Evolutionary conservation across 23 red algal species (phyloP).

Genomic region (Gracilaria domingensis): DNA sequence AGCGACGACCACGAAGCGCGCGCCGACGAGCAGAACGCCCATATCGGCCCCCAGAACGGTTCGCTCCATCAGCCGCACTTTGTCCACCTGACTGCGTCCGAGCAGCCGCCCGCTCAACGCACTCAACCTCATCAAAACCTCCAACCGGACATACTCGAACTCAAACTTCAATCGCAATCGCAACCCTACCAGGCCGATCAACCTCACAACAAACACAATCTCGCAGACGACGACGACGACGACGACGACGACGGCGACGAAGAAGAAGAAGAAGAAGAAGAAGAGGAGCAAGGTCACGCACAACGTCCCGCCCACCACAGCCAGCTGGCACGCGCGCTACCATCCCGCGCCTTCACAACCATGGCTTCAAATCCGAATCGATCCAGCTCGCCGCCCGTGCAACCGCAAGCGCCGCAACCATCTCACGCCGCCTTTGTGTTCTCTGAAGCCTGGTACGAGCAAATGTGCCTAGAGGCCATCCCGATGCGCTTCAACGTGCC

Average conservation of each 20-base stretch:
- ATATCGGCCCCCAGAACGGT: not conserved
- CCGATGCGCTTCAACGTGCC: not conserved
- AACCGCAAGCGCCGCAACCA: not conserved
- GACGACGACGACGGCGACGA: no score
- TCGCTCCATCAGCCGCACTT: not conserved
- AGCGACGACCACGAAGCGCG: not conserved
- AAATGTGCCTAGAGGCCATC: constrained; percentile 20
- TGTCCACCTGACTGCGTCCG: not conserved
- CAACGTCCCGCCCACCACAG: not conserved
- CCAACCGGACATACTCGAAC: no score
- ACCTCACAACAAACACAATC: no score
- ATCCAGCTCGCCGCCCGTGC: not conserved
- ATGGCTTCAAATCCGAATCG: not conserved
- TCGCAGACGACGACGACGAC: no score
- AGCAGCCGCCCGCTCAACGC: no score
- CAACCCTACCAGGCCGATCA: no score
- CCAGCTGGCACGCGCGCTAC: not conserved
- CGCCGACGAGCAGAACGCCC: not conserved
- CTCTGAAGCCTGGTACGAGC: constrained; percentile 10
- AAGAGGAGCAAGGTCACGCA: no score
- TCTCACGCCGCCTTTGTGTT: constrained; percentile 20
- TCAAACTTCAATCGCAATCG: no score
- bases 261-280: no score
- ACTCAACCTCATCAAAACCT: no score
- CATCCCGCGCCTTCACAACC: not conserved